phyloP scores from a whole-genome alignment of 345 rosid genomes.

The Cochlearia excelsa region DNA sequence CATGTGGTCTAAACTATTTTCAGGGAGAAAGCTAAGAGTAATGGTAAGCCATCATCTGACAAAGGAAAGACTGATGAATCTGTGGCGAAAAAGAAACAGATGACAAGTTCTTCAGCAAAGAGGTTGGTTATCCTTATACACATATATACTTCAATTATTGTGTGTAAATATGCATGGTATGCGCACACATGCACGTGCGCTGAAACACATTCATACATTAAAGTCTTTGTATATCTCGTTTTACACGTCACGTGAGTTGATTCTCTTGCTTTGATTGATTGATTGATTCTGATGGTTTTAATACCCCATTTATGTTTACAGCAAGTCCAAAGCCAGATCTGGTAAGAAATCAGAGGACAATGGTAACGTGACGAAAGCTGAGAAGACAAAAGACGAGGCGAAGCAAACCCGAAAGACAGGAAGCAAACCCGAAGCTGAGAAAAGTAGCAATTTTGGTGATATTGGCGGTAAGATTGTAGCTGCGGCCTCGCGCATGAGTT shows the following conservation, averaged over 20 bases:
- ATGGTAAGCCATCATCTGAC: background rate
- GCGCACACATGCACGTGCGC: background rate
- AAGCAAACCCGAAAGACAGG: background rate
- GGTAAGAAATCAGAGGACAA: background rate
- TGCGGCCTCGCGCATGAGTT: slow-evolving; percentile 28
- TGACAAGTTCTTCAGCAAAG: background rate
- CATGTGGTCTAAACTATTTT: slow-evolving; percentile 5
- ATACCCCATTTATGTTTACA: background rate
- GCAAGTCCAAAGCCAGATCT: background rate
- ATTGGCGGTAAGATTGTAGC: slow-evolving; percentile 27
- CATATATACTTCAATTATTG: too few species aligned
- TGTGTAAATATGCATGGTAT: background rate
- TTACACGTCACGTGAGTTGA: slow-evolving; percentile 1
- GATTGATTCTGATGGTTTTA: background rate
- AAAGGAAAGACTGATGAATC: background rate
- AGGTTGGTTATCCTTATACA: slow-evolving; percentile 17
- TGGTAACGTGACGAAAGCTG: slow-evolving; percentile 2
- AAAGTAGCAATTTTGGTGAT: background rate
- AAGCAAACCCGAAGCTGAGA: background rate
- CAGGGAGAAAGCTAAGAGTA: background rate
- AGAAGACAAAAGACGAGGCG: background rate
- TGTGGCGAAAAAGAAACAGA: background rate
- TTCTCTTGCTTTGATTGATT: background rate
- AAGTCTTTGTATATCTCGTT: background rate
- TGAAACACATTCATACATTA: background rate